Conservation (phyloP, 495 filamentous ascomycete species). For the Hypoxylon perforatum region DNA sequence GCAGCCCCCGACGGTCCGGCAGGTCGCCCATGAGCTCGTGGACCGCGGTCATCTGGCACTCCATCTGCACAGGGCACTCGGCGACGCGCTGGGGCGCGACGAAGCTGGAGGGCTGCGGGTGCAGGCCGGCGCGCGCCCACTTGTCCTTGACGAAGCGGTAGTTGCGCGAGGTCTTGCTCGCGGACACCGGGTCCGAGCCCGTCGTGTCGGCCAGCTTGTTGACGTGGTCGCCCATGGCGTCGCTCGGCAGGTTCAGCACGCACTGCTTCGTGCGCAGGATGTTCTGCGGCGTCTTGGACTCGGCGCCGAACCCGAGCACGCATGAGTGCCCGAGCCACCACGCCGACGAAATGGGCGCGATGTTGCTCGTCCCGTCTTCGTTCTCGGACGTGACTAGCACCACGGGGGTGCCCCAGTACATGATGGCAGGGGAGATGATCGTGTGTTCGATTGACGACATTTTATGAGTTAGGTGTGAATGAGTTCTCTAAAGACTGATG, state of each 20-base stretch:
- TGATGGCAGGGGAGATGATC: slow-evolving; percentile 57
- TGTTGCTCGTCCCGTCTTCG: slow-evolving; percentile 55
- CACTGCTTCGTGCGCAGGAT: slow-evolving; percentile 56
- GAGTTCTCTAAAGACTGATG: background rate
- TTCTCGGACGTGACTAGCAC: slow-evolving; percentile 57
- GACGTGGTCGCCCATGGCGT: slow-evolving; percentile 51
- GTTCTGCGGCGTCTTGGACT: slow-evolving; percentile 56
- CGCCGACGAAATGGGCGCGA: slow-evolving; percentile 58
- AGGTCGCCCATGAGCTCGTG: slow-evolving; percentile 50
- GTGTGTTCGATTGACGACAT: slow-evolving; percentile 41
- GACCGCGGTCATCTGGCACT: slow-evolving; percentile 49
- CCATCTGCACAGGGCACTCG: slow-evolving; percentile 59
- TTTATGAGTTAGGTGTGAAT: slow-evolving; percentile 1
- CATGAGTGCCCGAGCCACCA: slow-evolving; percentile 60
- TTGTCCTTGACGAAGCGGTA: slow-evolving; percentile 57
- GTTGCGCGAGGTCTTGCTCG: slow-evolving; percentile 39
- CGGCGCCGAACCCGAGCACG: slow-evolving; percentile 53
- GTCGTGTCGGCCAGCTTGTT: slow-evolving; percentile 57
- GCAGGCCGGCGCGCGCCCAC: slow-evolving; percentile 49
- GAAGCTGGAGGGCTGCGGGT: slow-evolving; percentile 48
- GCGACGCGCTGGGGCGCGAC: slow-evolving; percentile 45
- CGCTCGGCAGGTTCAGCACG: slow-evolving; percentile 56
- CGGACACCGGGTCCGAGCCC: slow-evolving; percentile 45
- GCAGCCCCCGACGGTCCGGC: slow-evolving; percentile 38
- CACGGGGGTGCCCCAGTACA: slow-evolving; percentile 60